These are phyloP conservation scores for Enteropsectra breve DNA, from an alignment of 371 early-diverging fungal species.

Conservation along the genomic window DNA sequence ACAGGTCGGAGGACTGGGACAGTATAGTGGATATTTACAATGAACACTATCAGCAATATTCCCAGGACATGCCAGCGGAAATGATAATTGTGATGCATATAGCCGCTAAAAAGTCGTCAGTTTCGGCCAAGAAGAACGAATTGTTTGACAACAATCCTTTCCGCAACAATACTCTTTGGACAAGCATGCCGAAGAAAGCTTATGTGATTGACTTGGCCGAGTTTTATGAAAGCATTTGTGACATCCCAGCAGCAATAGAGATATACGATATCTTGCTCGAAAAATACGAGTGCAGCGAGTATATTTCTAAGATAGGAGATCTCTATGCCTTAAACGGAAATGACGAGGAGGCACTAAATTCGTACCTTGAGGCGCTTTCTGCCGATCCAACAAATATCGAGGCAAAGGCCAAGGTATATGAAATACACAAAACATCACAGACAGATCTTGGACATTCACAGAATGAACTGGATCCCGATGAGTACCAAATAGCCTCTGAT, in stretches of 20 bases:
- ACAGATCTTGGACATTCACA: constrained; percentile 47
- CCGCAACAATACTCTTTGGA: neutral
- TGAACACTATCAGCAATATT: constrained; percentile 10
- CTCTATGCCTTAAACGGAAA: constrained; percentile 5
- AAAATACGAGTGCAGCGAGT: neutral
- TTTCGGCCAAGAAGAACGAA: neutral
- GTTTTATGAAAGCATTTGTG: neutral
- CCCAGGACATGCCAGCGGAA: neutral
- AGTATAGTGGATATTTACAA: constrained; percentile 14
- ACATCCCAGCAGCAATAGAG: neutral
- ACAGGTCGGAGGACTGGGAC: constrained; percentile 17
- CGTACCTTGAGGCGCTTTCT: constrained; percentile 42
- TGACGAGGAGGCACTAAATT: constrained; percentile 29
- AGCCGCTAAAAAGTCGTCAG: too few relatives aligned
- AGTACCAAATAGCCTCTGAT: constrained; percentile 41
- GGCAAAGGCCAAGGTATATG: constrained; percentile 48
- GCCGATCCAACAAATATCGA: constrained; percentile 33
- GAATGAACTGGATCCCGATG: too few relatives aligned
- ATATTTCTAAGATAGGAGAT: constrained; percentile 7
- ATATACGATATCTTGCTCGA: neutral
- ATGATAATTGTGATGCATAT: too few relatives aligned
- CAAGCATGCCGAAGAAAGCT: neutral
- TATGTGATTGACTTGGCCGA: neutral
- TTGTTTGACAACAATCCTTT: neutral
- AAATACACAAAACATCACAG: constrained; percentile 54